Evolutionary conservation across 805 yeast genomes (phyloP), one percentile per base, ranked within the genome.

Genomic region (Candida awuae): DNA sequence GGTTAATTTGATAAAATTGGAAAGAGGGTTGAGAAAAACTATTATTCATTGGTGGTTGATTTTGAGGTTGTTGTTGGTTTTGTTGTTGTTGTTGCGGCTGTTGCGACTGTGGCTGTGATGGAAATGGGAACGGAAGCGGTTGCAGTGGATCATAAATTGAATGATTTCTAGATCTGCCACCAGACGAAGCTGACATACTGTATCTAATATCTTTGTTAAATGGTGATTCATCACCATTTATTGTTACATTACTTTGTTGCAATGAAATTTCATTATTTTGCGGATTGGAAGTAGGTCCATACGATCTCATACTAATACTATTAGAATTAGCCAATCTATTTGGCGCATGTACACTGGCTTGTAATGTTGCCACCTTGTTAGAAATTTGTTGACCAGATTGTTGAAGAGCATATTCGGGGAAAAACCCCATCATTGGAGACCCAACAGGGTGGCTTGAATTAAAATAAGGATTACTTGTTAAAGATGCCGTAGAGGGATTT

Each of bases 101-200:
- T 23, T 38, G 36, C 19, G 37, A 18, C n/a, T 27, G 38, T n/a
- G 16, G 17, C 31, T 33, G 19, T n/a, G 41, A 25, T 12, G 37
- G 31, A 23, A 22, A 14, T 13, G 50, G 52, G 22, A 46, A 18
- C 8, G 57, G 52, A 25, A 46, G 18, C 9, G 57, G 55, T 35
- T 51, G 61, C 31, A 60, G 42, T 3, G 65, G 63, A 38, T 56
- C 66, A 44, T 59, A 59, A 15, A 67, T 61, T 12, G 73, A 67
- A 25, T 58, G 53, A 43, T 68, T 67, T 32, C 73, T 57, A 10
- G 61, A 52, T 35, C 54, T 51, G 28, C 10, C 28, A 7, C 36
- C 43, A 8, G 49, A 43, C 3, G 43, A 32, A 3, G 38, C 10
- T 7, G 63, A 54, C 8, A 50, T 49, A 35, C 56, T 53, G 39